Evolutionary conservation across 2,329 filamentous ascomycete species (phyloP).

Genomic region (Curvularia verruculosa): DNA sequence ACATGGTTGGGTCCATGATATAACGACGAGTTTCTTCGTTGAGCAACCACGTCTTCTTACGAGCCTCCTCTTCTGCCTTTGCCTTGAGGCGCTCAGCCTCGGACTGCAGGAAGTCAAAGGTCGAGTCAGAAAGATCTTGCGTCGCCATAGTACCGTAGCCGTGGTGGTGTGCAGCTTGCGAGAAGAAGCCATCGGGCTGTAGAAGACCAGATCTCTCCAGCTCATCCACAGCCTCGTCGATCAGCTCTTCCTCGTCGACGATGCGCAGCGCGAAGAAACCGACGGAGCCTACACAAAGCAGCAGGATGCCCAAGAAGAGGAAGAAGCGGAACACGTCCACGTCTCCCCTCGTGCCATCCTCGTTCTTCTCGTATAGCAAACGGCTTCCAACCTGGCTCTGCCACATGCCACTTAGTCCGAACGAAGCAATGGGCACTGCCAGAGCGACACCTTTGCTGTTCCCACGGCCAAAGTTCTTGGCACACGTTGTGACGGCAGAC

Average conservation of each 20-base stretch:
- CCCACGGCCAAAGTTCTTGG: constrained; percentile 95
- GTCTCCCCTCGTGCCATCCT: constrained; percentile 66
- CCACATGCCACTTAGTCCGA: constrained; percentile 95
- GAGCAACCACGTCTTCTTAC: constrained; percentile 87
- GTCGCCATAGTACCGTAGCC: constrained; percentile 69
- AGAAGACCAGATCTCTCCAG: constrained; percentile 87
- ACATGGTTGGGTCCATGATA: constrained; percentile 90
- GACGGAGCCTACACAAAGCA: constrained; percentile 72
- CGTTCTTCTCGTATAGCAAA: constrained; percentile 71
- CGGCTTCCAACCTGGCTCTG: constrained; percentile 85
- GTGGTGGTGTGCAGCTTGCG: constrained; percentile 58
- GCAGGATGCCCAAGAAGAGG: constrained; percentile 76
- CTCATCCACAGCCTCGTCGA: constrained; percentile 88
- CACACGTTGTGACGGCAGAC: constrained; percentile 88
- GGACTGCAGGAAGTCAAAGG: constrained; percentile 53
- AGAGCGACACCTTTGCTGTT: constrained; percentile 87
- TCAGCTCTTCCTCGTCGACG: constrained; percentile 83
- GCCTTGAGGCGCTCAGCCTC: constrained; percentile 55
- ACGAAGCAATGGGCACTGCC: constrained; percentile 87
- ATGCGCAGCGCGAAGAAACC: constrained; percentile 77
- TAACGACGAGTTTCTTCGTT: constrained; percentile 90
- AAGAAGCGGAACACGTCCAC: constrained; percentile 86
- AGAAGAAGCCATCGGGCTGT: constrained; percentile 75
- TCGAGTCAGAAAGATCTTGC: constrained; percentile 54
- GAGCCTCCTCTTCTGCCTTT: constrained; percentile 60